phyloP scores from a whole-genome alignment of 2,329 filamentous ascomycete genomes.

The Immersiporthe knoxdaviesiana region DNA sequence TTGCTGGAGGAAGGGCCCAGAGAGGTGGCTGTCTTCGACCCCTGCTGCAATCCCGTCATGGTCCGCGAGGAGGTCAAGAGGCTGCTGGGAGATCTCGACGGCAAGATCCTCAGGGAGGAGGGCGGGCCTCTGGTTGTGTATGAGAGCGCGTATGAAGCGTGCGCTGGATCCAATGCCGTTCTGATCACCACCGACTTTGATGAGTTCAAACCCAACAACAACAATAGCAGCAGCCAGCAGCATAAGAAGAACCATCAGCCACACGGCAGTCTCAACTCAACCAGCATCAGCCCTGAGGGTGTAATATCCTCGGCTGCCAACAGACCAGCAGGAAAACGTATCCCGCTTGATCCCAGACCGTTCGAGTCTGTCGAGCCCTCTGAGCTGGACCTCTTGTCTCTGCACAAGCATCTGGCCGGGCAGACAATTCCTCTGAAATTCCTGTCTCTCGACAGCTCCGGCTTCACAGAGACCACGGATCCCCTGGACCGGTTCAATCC shows the following conservation, averaged over 20 bases:
- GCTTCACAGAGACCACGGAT: constrained; percentile 35
- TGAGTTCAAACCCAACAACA: constrained; percentile 54
- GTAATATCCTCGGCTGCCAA: neutral
- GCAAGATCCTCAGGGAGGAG: constrained; percentile 38
- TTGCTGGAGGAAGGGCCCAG: constrained; percentile 66
- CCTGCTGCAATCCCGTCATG: constrained; percentile 58
- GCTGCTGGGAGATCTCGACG: constrained; percentile 42
- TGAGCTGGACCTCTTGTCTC: constrained; percentile 51
- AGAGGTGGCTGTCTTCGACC: constrained; percentile 71
- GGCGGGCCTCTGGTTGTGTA: constrained; percentile 52
- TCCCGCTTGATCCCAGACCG: constrained; percentile 51
- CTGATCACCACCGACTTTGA: constrained; percentile 61
- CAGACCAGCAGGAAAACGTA: constrained; percentile 33
- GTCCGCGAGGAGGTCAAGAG: constrained; percentile 54
- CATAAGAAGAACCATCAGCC: neutral
- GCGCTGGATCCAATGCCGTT: constrained; percentile 52
- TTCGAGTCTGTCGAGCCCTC: constrained; percentile 43
- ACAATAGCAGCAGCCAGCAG: constrained; percentile 21
- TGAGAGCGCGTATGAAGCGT: constrained; percentile 53
- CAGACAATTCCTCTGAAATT: constrained; percentile 27
- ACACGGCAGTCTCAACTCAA: neutral
- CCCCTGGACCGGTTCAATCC: constrained; percentile 50
- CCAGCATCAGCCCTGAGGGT: constrained; percentile 9
- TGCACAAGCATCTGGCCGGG: constrained; percentile 50
- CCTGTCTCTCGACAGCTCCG: too few species aligned